A percentile compares a stretch with the other conserved stretches of the same genome.
phyloP scores from a whole-genome alignment of 1,139 yeast species.

The Taphrina communis region DNA sequence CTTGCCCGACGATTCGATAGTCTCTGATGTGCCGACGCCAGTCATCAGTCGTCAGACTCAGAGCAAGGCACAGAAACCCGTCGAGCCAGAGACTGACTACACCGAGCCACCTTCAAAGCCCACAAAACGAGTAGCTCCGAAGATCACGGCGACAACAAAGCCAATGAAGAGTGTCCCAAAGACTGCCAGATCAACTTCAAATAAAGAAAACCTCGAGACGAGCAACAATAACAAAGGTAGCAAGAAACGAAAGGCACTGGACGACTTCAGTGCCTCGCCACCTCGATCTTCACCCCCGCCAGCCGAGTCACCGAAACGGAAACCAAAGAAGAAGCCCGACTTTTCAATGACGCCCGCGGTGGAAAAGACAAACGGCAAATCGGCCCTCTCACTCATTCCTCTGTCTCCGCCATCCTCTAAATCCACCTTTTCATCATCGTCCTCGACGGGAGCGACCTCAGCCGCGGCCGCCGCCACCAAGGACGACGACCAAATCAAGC shows the following conservation, averaged over 20 bases:
- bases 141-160: neutral
- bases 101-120: conserved; percentile 19
- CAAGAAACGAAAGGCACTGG: conserved; percentile 9
- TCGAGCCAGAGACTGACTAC: conserved; percentile 16
- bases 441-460: neutral
- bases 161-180: neutral
- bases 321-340: conserved; percentile 24
- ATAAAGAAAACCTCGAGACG: conserved; percentile 10
- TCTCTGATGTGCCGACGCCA: conserved; percentile 19
- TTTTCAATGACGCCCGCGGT: conserved; percentile 37
- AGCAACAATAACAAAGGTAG: neutral
- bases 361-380: conserved; percentile 26
- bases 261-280: conserved; percentile 19
- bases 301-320: conserved; percentile 19
- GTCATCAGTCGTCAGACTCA: conserved; percentile 3
- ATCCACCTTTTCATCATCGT: neutral
- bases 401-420: conserved; percentile 27
- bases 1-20: conserved; percentile 8
- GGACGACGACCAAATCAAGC: conserved; percentile 19
- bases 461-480: neutral
- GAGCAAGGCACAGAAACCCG: neutral
- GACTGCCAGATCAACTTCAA: neutral
- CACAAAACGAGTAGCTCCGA: neutral
- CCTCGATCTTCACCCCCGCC: conserved; percentile 26
- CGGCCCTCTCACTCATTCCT: conserved; percentile 18